Conservation (phyloP, 2,329 filamentous ascomycete species). For the Clarireedia sp. region DNA sequence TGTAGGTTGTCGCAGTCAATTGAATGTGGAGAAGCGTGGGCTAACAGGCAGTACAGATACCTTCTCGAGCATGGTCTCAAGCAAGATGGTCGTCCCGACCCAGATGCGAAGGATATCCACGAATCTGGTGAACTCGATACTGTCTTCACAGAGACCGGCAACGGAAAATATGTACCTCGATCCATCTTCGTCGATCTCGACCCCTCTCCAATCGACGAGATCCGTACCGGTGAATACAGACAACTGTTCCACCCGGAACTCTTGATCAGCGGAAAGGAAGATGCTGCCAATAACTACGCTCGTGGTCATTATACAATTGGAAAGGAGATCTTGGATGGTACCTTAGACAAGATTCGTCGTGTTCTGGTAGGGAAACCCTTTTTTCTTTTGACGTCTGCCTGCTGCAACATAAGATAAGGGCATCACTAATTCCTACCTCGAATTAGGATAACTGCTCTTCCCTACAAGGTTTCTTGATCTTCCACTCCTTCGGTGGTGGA, state of each 20-base stretch:
- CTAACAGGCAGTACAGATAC: slow-evolving; percentile 38
- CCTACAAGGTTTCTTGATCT: slow-evolving; percentile 60
- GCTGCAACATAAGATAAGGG: neutral
- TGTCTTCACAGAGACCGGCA: slow-evolving; percentile 58
- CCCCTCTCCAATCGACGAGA: slow-evolving; percentile 60
- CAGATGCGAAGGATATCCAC: slow-evolving; percentile 43
- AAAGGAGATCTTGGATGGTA: slow-evolving; percentile 57
- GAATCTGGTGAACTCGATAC: slow-evolving; percentile 54
- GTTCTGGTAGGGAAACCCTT: slow-evolving; percentile 42
- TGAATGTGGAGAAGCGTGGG: neutral
- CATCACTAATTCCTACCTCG: slow-evolving; percentile 5
- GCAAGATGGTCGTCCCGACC: slow-evolving; percentile 50
- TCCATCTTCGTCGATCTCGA: slow-evolving; percentile 62
- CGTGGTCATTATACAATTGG: slow-evolving; percentile 62
- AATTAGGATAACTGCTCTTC: slow-evolving; percentile 54
- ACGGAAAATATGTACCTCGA: slow-evolving; percentile 59
- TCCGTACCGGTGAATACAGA: slow-evolving; percentile 54
- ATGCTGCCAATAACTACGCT: slow-evolving; percentile 63
- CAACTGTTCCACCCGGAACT: slow-evolving; percentile 59
- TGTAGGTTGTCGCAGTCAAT: slow-evolving; percentile 39
- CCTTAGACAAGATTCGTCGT: slow-evolving; percentile 56
- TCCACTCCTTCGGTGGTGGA: slow-evolving; percentile 62
- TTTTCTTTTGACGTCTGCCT: neutral
- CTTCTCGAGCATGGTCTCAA: slow-evolving; percentile 58
- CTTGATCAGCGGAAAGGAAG: slow-evolving; percentile 60